Evolutionary conservation across 2,329 filamentous ascomycete species (phyloP), one percentile per base, ranked within the genome.

Genomic region (Apiospora malaysiana): DNA sequence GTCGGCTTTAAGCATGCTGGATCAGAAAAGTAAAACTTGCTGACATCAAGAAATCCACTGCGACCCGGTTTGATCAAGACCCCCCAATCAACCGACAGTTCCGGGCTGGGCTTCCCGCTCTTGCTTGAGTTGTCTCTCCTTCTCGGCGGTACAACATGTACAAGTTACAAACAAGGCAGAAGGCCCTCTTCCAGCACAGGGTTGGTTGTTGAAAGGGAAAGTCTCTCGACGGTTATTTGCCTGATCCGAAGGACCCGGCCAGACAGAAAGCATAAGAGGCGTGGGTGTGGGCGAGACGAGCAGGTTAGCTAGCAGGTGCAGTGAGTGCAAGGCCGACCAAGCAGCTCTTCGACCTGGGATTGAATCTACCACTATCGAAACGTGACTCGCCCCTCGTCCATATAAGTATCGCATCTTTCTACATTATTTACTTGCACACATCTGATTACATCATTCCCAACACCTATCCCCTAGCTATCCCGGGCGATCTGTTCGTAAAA

Each of bases 11-110:
- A 63, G 56, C n/a, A 63, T 18, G 32, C 56, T 63, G 56, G 56
- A 63, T 63, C 32, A 63, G 32, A 63, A 59, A 63, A 63, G 56
- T 63, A 63, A 63, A 63, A 63, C 56, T 63, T 32, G 56, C 56
- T 40, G 32, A 40, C 56, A 63, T 63, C 56, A 12, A 63, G 12
- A 63, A 10, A 63, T 32, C 56, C 45, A 47, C 45, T 32, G 56
- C 56, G 56, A 63, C 56, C 56, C 49, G 27, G 56, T 63, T 63
- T 37, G 56, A 59, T 37, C 56, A 37, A 63, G 56, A 9, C 56
- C 56, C 56, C 56, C 51, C 27, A 59, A 59, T 59, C 51, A 63
- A 63, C 56, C 56, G 56, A 63, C 56, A 40, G 8, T 63, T 63
- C 56, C 56, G 56, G 56, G 32, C 21, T 40, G 32, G 56, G 25